Evolutionary conservation across 78 protist genomes (phyloP).

Genomic region (Andalucia godoyi): DNA sequence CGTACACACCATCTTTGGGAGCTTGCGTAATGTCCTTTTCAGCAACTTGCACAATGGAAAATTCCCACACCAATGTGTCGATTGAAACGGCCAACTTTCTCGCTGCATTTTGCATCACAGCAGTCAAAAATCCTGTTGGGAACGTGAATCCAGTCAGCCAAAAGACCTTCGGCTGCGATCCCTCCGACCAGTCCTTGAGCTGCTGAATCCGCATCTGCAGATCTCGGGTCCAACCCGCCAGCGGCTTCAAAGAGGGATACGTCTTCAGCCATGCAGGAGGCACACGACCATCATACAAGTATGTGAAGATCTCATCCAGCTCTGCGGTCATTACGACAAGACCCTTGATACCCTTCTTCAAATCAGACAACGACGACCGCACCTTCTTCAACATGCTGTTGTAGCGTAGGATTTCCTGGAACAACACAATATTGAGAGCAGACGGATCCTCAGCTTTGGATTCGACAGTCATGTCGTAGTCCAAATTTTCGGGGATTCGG

Average conservation of each 20-base stretch:
- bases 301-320: constrained; percentile 45
- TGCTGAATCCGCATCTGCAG: constrained; percentile 42
- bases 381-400: constrained; percentile 13
- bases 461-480: neutral
- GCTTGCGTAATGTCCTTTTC: constrained; percentile 3
- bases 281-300: constrained; percentile 31
- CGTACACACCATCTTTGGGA: constrained; percentile 66
- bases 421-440: constrained; percentile 49
- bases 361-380: constrained; percentile 13
- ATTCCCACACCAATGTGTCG: constrained; percentile 70
- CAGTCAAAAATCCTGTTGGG: constrained; percentile 86
- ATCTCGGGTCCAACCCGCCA: constrained; percentile 67
- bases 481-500: constrained; percentile 11
- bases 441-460: constrained; percentile 7
- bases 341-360: constrained; percentile 60
- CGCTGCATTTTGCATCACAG: constrained; percentile 54
- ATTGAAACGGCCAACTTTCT: constrained; percentile 36
- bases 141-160: constrained; percentile 80
- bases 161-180: constrained; percentile 38
- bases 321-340: constrained; percentile 65
- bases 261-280: constrained; percentile 51
- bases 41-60: constrained; percentile 5
- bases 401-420: constrained; percentile 72
- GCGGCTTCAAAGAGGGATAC: constrained; percentile 68
- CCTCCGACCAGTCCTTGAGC: constrained; percentile 30